Evolutionary conservation across 495 filamentous ascomycete species (phyloP).

Genomic region (Trichoderma virens): DNA sequence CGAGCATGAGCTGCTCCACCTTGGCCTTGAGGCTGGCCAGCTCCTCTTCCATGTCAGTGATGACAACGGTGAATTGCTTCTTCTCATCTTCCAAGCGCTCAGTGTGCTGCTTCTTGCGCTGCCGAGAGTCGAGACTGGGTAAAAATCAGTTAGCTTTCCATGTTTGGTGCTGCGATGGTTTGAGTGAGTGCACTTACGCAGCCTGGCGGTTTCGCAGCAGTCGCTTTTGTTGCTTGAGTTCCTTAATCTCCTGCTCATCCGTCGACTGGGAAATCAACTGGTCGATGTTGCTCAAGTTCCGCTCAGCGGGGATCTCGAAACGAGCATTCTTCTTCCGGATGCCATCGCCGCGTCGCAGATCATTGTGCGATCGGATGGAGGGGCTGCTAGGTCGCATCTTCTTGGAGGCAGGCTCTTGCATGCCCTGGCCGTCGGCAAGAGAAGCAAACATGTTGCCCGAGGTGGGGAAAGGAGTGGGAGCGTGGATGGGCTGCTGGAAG

Average conservation of each 20-base stretch:
- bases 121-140: constrained; percentile 81
- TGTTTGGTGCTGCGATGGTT: constrained; percentile 16
- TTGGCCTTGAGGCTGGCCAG: constrained; percentile 58
- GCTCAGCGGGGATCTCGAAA: constrained; percentile 93
- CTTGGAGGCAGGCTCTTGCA: constrained; percentile 56
- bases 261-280: constrained; percentile 78
- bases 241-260: constrained; percentile 93
- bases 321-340: constrained; percentile 99
- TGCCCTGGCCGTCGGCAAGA: constrained; percentile 32
- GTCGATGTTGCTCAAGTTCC: constrained; percentile 92
- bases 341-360: constrained; percentile 75
- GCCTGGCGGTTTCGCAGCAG: constrained; percentile 91
- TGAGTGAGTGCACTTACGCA: constrained; percentile 57
- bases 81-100: constrained; percentile 96
- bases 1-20: constrained; percentile 55
- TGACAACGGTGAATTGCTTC: constrained; percentile 71
- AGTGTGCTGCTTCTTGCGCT: constrained; percentile 98
- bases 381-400: constrained; percentile 64
- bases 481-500: constrained; percentile 41
- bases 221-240: constrained; percentile 96
- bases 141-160: constrained; percentile 35
- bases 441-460: constrained; percentile 45
- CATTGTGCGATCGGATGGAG: constrained; percentile 68
- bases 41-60: constrained; percentile 74
- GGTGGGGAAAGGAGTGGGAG: constrained; percentile 44